phyloP scores from a whole-genome alignment of 148 eudicot species.

The Salicornia ramosissima region DNA sequence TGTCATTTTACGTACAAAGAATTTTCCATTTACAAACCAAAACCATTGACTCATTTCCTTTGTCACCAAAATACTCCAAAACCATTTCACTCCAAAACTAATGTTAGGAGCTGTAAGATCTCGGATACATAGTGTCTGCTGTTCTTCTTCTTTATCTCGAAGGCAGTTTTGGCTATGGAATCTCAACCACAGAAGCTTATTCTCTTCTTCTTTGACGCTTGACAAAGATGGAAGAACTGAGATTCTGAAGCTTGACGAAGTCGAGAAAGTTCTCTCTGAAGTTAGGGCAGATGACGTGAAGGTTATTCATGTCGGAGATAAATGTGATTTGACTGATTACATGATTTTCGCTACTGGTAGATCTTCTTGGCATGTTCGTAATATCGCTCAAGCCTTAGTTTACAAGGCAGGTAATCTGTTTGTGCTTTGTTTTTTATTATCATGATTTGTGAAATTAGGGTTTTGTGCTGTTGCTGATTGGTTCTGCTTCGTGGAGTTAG shows the following conservation, averaged over 20 bases:
- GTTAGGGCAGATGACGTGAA: constrained; percentile 71
- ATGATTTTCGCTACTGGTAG: constrained; percentile 90
- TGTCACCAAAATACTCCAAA: background rate
- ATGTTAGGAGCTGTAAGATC: constrained; percentile 36
- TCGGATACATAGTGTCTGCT: constrained; percentile 22
- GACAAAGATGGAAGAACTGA: constrained; percentile 37
- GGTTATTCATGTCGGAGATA: constrained; percentile 47
- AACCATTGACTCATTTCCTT: too few species aligned
- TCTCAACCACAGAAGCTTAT: constrained; percentile 1
- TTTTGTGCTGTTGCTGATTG: background rate
- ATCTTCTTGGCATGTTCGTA: constrained; percentile 86
- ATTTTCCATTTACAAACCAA: too few species aligned
- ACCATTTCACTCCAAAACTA: background rate
- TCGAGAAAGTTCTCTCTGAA: constrained; percentile 62
- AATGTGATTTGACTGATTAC: constrained; percentile 67
- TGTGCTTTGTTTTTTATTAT: background rate
- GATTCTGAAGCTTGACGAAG: constrained; percentile 62
- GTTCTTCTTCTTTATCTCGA: background rate
- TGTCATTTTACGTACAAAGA: too few species aligned
- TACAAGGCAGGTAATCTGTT: constrained; percentile 45
- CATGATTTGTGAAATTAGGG: constrained; percentile 1
- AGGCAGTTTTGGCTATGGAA: constrained; percentile 23
- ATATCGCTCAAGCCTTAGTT: constrained; percentile 79
- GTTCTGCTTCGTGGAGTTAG: background rate
- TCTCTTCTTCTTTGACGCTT: constrained; percentile 27